A percentile compares a stretch with the other conserved stretches of the same genome.
These are phyloP conservation scores for Arachnopeziza araneosa DNA, from an alignment of 2,329 filamentous ascomycete species.

Conservation along the genomic window DNA sequence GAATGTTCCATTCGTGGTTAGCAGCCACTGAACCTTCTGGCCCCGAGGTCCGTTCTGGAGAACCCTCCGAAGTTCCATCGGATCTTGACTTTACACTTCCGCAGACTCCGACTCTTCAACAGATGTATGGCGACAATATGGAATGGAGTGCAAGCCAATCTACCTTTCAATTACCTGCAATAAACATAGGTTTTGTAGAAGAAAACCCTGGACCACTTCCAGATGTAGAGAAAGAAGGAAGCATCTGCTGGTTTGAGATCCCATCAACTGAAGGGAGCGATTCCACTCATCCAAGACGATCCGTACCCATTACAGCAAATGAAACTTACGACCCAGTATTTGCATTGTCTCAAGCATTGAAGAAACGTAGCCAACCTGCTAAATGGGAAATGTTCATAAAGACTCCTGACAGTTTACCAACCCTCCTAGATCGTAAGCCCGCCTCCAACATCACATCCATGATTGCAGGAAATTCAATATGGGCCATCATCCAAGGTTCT, in stretches of 20 bases:
- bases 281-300: not conserved
- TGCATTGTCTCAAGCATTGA: constrained; percentile 1
- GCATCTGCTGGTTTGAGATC: not conserved
- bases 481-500: constrained; percentile 5
- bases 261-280: not conserved
- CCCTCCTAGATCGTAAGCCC: constrained; percentile 7
- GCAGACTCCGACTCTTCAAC: not conserved
- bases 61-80: not conserved
- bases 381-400: constrained; percentile 1
- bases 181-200: not conserved
- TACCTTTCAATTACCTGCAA: not conserved
- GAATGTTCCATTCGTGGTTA: constrained; percentile 7
- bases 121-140: not conserved
- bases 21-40: not conserved
- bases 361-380: not conserved
- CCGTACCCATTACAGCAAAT: not conserved
- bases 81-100: constrained; percentile 5
- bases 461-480: constrained; percentile 7
- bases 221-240: not conserved
- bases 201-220: not conserved
- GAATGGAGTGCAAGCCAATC: not conserved
- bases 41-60: not conserved
- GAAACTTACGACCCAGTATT: not conserved
- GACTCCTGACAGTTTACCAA: not conserved
- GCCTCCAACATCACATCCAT: constrained; percentile 1